Evolutionary conservation across 2,329 filamentous ascomycete genomes (phyloP).

Genomic region (Teratosphaeriaceae sp.): DNA sequence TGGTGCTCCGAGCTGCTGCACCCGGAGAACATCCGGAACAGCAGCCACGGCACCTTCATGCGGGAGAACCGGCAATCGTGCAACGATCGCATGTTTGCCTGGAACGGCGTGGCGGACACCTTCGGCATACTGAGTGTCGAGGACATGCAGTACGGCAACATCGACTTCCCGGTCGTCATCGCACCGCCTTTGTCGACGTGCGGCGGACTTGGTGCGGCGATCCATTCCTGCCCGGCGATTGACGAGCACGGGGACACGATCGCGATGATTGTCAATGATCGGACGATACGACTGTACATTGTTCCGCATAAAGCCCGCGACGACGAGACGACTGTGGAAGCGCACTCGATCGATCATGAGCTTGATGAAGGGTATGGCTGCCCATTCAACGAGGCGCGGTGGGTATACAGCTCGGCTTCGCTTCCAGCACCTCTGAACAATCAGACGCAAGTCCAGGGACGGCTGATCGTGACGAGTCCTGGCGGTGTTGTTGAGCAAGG

Average conservation of each 20-base stretch:
- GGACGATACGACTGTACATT: constrained; percentile 30
- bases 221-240: constrained; percentile 29
- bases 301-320: constrained; percentile 26
- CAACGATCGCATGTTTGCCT: constrained; percentile 31
- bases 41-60: constrained; percentile 32
- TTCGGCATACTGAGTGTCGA: constrained; percentile 29
- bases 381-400: constrained; percentile 30
- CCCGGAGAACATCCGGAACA: constrained; percentile 32
- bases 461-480: constrained; percentile 31
- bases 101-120: constrained; percentile 32
- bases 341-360: constrained; percentile 33
- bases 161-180: constrained; percentile 33
- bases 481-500: constrained; percentile 26
- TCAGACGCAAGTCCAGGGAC: constrained; percentile 24
- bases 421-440: constrained; percentile 21
- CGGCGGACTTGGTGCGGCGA: constrained; percentile 31
- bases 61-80: constrained; percentile 22
- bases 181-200: constrained; percentile 31
- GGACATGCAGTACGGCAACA: constrained; percentile 30
- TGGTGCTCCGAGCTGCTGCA: constrained; percentile 33
- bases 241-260: constrained; percentile 32
- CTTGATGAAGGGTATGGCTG: constrained; percentile 33
- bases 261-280: constrained; percentile 33
- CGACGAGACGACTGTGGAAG: constrained; percentile 25
- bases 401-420: constrained; percentile 28